These are phyloP conservation scores for Sphagnum tenellum DNA, from an alignment of 225 moss, liverwort and hornwort genomes.

Conservation along the genomic window DNA sequence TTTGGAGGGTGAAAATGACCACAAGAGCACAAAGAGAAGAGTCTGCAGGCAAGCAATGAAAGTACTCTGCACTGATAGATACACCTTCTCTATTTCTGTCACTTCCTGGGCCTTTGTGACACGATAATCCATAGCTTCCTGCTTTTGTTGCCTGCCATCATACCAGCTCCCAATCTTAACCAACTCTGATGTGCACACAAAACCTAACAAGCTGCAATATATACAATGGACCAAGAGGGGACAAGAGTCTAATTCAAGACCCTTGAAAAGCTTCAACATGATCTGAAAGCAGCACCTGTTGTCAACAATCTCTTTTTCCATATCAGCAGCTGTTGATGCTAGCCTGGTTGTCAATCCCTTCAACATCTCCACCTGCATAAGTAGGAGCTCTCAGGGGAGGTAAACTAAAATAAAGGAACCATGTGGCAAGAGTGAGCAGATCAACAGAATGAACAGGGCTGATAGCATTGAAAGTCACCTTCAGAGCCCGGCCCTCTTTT, in stretches of 20 bases:
- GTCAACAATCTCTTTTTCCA: constrained; percentile 25
- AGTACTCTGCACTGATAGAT: too few relatives aligned
- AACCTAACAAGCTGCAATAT: too few relatives aligned
- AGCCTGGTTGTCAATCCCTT: constrained; percentile 20
- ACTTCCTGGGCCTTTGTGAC: constrained; percentile 34
- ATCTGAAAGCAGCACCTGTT: constrained; percentile 11
- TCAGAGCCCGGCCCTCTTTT: constrained; percentile 23
- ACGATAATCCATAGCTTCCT: constrained; percentile 38
- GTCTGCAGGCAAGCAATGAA: too few relatives aligned
- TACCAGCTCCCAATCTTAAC: too few relatives aligned
- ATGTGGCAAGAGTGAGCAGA: neutral
- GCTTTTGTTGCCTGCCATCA: constrained; percentile 32
- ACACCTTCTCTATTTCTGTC: constrained; percentile 11
- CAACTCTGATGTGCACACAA: too few relatives aligned
- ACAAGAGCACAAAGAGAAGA: too few relatives aligned
- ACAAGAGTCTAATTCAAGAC: too few relatives aligned
- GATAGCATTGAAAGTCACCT: constrained; percentile 11
- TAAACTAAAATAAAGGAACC: neutral
- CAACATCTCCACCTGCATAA: constrained; percentile 26
- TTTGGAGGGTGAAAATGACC: too few relatives aligned
- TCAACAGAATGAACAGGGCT: constrained; percentile 1
- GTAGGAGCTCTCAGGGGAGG: neutral
- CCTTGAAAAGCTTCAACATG: too few relatives aligned
- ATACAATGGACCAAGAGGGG: too few relatives aligned
- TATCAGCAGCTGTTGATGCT: constrained; percentile 17